Percentiles rank a stretch among this genome's conserved stretches.
phyloP scores from a whole-genome alignment of 441 rosid species.

The Flueggea neowawraea region DNA sequence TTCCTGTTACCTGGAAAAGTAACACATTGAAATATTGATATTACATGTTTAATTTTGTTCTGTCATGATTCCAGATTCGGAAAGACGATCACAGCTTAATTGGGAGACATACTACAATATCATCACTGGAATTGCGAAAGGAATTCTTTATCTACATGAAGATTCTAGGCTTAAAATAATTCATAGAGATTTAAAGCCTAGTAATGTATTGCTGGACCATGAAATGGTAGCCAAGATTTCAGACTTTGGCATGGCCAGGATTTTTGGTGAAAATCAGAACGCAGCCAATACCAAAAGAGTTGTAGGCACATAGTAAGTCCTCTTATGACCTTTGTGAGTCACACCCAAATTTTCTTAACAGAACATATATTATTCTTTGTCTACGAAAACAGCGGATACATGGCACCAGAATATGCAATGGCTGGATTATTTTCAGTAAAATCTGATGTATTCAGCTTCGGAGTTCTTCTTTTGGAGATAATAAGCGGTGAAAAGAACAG shows the following conservation, averaged over 20 bases:
- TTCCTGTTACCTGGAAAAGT: neutral
- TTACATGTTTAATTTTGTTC: neutral
- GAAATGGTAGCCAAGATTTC: conserved; percentile 22
- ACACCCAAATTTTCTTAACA: neutral
- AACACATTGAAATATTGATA: neutral
- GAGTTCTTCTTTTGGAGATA: conserved; percentile 15
- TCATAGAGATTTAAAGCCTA: conserved; percentile 15
- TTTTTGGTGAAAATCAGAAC: conserved; percentile 21
- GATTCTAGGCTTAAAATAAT: conserved; percentile 33
- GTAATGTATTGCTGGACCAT: conserved; percentile 10
- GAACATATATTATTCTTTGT: neutral
- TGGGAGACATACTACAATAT: conserved; percentile 29
- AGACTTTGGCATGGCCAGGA: conserved; percentile 33
- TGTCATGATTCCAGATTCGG: conserved; percentile 14
- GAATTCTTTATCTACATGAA: conserved; percentile 43
- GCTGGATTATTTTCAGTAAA: conserved; percentile 9
- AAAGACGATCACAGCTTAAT: conserved; percentile 21
- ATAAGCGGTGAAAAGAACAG: conserved; percentile 11
- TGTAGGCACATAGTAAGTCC: conserved; percentile 42
- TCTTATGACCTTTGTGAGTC: neutral
- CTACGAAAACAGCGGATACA: conserved; percentile 17
- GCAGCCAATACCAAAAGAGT: conserved; percentile 29
- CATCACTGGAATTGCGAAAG: conserved; percentile 34
- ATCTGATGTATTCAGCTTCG: conserved; percentile 19
- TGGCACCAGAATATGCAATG: conserved; percentile 29